phyloP scores from a whole-genome alignment of 768 basidiomycete species.

The Coprinopsis sp. region DNA sequence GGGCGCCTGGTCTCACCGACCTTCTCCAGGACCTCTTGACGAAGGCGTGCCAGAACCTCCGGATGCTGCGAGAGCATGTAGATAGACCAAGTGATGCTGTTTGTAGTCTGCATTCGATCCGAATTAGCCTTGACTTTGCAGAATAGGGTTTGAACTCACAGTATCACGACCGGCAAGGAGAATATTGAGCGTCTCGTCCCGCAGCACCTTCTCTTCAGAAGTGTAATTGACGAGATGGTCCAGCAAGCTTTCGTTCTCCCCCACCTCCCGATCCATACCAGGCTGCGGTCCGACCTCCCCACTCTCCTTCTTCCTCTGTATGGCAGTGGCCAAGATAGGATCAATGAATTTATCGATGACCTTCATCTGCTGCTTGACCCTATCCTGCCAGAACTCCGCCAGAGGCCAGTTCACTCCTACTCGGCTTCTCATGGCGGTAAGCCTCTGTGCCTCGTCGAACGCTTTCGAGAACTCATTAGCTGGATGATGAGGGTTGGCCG shows the following conservation, averaged over 20 bases:
- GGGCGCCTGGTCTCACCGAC: slow-evolving; percentile 32
- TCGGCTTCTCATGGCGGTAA: slow-evolving; percentile 26
- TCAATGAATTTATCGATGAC: slow-evolving; percentile 44
- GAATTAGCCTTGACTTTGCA: background rate
- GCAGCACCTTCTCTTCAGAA: slow-evolving; percentile 27
- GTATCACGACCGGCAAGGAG: slow-evolving; percentile 43
- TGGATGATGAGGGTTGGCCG: slow-evolving; percentile 22
- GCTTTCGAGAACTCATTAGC: slow-evolving; percentile 30
- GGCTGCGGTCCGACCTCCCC: slow-evolving; percentile 9
- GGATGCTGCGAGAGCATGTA: slow-evolving; percentile 47
- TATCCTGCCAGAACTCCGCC: slow-evolving; percentile 40
- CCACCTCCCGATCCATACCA: slow-evolving; percentile 17
- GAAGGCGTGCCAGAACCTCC: slow-evolving; percentile 31
- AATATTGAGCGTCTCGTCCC: slow-evolving; percentile 40
- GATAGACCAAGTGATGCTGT: slow-evolving; percentile 37
- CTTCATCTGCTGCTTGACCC: slow-evolving; percentile 31
- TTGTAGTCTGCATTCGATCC: slow-evolving; percentile 31
- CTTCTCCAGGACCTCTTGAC: slow-evolving; percentile 36
- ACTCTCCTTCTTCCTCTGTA: slow-evolving; percentile 27
- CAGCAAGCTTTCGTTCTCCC: slow-evolving; percentile 34
- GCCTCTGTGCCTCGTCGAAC: slow-evolving; percentile 33
- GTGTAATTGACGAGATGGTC: slow-evolving; percentile 42
- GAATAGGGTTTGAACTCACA: slow-evolving; percentile 16
- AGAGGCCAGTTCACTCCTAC: slow-evolving; percentile 42
- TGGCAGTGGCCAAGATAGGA: slow-evolving; percentile 40